Evolutionary conservation across 2,329 filamentous ascomycete species (phyloP), one percentile per base, ranked within the genome.

Genomic region (Sphaerulina musiva): DNA sequence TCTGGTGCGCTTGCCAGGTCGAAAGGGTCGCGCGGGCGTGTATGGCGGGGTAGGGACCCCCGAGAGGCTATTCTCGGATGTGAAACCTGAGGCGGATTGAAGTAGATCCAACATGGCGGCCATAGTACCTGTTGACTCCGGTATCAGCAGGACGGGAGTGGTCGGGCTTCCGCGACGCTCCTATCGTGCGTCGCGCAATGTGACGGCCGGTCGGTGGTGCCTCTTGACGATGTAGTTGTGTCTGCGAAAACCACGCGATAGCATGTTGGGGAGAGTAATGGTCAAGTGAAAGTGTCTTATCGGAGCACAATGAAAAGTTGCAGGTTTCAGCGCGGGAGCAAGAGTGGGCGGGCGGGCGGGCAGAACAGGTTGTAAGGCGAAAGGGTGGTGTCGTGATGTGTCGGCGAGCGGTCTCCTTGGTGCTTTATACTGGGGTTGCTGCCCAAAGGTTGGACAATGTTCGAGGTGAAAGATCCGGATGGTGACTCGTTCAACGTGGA

Each of bases 151-250:
- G 26, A 29, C 26, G 1, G 6, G 26, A 26, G 20, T 12, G 17
- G 20, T 44, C 8, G 8, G 10, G 29, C 10, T 10, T 7, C 7
- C 20, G 42, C 8, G 20, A 12, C 20, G 17, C 11, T 26, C n/a
- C 56, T 61, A 66, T 57, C 59, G 66, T 29, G 56, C 51, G 60
- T 66, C 62, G 42, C 55, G 58, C 40, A 56, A 52, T 32, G 41
- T 40, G 40, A 39, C 48, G 54, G 54, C 46, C 39, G 64, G 64
- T 55, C 61, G 57, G 56, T 66, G 64, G 54, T 65, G 60, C 57
- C 63, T 59, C 59, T 66, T 67, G 57, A 68, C 57, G 39, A 64
- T 63, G 56, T 64, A 61, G 46, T 62, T 65, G 40, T 61, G 56
- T 56, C 59, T 50, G 48, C 57, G 64, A 43, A 59, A 56, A 42